These are phyloP conservation scores for Agaricus blazei DNA, from an alignment of 768 basidiomycete species.

Conservation along the genomic window DNA sequence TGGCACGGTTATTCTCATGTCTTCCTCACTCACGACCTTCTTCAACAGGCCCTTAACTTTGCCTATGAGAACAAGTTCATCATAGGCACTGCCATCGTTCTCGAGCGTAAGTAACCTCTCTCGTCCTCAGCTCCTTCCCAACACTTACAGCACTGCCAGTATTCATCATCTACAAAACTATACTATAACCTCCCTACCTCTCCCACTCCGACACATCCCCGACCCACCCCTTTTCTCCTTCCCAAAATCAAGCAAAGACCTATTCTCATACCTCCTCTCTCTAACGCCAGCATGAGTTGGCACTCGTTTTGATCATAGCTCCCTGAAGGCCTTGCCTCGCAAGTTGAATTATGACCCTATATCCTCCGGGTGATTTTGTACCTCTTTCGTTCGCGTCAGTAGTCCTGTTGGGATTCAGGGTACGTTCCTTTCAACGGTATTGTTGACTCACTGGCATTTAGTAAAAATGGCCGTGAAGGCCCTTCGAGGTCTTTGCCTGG, in stretches of 20 bases:
- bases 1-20: background rate
- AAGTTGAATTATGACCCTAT: too few species aligned
- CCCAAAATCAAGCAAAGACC: background rate
- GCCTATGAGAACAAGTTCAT: background rate
- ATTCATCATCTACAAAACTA: background rate
- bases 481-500: too few species aligned
- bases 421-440: too few species aligned
- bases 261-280: too few species aligned
- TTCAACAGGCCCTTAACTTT: background rate
- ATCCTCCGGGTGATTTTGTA: too few species aligned
- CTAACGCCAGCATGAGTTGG: too few species aligned
- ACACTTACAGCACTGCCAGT: background rate
- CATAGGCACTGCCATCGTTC: background rate
- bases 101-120: background rate
- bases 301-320: too few species aligned
- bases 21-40: background rate
- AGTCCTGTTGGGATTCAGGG: too few species aligned
- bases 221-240: conserved; percentile 1
- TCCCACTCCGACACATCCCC: conserved; percentile 5
- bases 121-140: background rate
- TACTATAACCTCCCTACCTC: conserved; percentile 5
- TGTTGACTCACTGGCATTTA: too few species aligned
- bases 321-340: too few species aligned
- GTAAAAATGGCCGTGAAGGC: too few species aligned
- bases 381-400: too few species aligned